phyloP scores from a whole-genome alignment of 2,329 filamentous ascomycete genomes.

The Chaetomiaceae sp. region DNA sequence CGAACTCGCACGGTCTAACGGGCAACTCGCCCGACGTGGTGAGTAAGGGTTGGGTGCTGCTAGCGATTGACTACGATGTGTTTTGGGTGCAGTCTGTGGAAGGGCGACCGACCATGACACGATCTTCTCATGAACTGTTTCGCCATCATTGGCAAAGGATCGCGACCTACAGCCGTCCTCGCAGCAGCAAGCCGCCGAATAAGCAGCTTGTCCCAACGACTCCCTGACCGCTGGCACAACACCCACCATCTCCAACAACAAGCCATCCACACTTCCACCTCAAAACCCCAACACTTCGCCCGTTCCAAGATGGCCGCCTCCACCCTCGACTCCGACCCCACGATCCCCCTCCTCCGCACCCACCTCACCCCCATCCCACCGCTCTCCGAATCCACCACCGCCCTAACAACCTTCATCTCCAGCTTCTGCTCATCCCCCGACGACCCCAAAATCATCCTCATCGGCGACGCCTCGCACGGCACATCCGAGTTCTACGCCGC shows the following conservation, averaged over 20 bases:
- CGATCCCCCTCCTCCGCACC: slow-evolving; percentile 12
- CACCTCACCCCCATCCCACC: slow-evolving; percentile 11
- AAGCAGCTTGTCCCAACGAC: no score
- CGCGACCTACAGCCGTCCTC: neutral
- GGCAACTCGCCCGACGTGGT: no score
- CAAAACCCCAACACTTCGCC: neutral
- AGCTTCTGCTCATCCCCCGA: slow-evolving; percentile 2
- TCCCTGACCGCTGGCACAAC: no score
- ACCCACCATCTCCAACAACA: neutral
- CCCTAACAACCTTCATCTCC: slow-evolving; percentile 4
- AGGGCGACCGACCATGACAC: neutral
- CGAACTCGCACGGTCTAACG: neutral
- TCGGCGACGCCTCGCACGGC: slow-evolving; percentile 36
- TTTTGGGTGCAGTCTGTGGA: no score
- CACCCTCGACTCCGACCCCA: neutral
- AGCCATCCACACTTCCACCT: neutral
- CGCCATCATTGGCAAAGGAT: neutral
- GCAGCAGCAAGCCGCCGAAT: neutral
- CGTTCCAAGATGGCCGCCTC: slow-evolving; percentile 10
- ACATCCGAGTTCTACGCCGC: slow-evolving; percentile 50
- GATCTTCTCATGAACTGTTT: slow-evolving; percentile 2
- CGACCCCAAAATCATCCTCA: slow-evolving; percentile 22
- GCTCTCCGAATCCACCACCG: slow-evolving; percentile 3
- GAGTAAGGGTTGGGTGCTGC: no score
- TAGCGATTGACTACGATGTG: no score